Percentiles rank a stretch among this genome's conserved stretches.
Conservation (phyloP, 768 basidiomycete genomes). For the Termitomyces sp. region DNA sequence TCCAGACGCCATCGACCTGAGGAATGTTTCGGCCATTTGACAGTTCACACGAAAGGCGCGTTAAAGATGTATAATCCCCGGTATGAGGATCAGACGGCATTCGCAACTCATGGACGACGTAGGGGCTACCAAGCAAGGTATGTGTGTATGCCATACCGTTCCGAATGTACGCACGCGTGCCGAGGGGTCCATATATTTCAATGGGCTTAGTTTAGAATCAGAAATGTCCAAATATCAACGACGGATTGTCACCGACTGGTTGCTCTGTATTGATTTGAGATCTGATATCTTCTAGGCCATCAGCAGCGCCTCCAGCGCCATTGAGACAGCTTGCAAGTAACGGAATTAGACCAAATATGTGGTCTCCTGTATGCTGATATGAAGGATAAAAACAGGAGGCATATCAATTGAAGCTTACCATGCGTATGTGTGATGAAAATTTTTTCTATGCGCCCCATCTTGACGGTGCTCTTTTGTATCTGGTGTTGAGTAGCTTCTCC, state of each 20-base stretch:
- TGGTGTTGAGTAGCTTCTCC: conserved; percentile 82
- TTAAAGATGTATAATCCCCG: conserved; percentile 43
- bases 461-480: conserved; percentile 65
- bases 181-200: conserved; percentile 84
- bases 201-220: conserved; percentile 39
- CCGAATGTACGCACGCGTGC: conserved; percentile 78
- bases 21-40: conserved; percentile 57
- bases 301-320: conserved; percentile 63
- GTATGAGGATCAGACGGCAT: conserved; percentile 50
- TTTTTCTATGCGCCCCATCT: conserved; percentile 75
- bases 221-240: background rate
- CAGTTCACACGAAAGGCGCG: conserved; percentile 49
- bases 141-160: conserved; percentile 62
- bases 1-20: conserved; percentile 60
- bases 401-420: conserved; percentile 37
- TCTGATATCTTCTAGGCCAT: conserved; percentile 58
- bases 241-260: conserved; percentile 25
- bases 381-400: background rate
- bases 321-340: conserved; percentile 66
- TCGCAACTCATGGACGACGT: conserved; percentile 81
- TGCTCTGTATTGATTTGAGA: conserved; percentile 26
- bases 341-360: conserved; percentile 72
- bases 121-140: conserved; percentile 58
- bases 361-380: conserved; percentile 52
- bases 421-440: conserved; percentile 90